phyloP scores from a whole-genome alignment of 768 basidiomycete genomes.

The Phylloporus sp. region DNA sequence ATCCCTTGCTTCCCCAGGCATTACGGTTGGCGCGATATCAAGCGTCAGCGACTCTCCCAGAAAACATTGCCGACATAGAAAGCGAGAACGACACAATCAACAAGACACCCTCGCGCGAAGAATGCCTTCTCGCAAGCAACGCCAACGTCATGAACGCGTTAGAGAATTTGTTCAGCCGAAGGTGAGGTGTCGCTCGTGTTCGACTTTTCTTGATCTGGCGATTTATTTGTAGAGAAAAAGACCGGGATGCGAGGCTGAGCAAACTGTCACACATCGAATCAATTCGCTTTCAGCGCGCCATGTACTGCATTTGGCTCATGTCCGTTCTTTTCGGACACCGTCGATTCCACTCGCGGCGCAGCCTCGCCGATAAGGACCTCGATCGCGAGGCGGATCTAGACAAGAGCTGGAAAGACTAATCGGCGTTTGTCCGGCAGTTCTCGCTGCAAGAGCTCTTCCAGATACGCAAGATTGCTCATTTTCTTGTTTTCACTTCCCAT shows the following conservation, averaged over 20 bases:
- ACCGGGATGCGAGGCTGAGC: slow-evolving; percentile 28
- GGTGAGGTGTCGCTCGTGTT: slow-evolving; percentile 24
- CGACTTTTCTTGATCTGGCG: neutral
- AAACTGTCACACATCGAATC: slow-evolving; percentile 29
- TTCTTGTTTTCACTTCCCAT: neutral
- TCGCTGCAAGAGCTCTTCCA: slow-evolving; percentile 2
- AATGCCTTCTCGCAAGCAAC: slow-evolving; percentile 20
- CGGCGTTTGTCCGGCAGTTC: slow-evolving; percentile 1
- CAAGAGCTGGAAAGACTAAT: neutral
- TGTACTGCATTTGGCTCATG: slow-evolving; percentile 28
- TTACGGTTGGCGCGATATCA: slow-evolving; percentile 8
- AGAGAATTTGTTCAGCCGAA: slow-evolving; percentile 36
- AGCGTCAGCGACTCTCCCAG: neutral
- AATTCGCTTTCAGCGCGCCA: slow-evolving; percentile 23
- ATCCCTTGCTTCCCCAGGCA: slow-evolving; percentile 29
- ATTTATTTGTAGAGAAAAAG: slow-evolving; percentile 21
- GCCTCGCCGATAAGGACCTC: neutral
- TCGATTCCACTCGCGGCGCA: neutral
- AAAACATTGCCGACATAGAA: neutral
- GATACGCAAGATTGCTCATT: neutral
- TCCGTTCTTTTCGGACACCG: slow-evolving; percentile 9
- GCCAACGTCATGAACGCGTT: slow-evolving; percentile 23
- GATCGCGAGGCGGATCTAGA: neutral
- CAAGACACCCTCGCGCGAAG: slow-evolving; percentile 17
- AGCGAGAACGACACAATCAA: slow-evolving; percentile 12